Conservation (phyloP, 192 early-diverging fungal genomes). For the Coemansia sp. region DNA sequence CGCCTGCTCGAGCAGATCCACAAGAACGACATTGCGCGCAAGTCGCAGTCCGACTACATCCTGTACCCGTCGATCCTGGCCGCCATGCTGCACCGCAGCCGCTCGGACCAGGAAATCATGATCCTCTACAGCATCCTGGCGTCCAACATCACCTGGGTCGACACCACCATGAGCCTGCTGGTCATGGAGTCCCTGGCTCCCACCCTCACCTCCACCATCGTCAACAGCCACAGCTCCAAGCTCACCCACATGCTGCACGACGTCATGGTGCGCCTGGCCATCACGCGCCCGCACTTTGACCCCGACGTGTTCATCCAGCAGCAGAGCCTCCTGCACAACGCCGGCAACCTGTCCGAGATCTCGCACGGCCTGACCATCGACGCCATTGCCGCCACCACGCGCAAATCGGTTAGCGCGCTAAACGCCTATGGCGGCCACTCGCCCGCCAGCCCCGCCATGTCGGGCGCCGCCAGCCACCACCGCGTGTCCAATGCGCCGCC, state of each 20-base stretch:
- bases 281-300: slow-evolving; percentile 51
- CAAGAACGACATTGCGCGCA: slow-evolving; percentile 38
- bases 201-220: slow-evolving; percentile 26
- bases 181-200: slow-evolving; percentile 51
- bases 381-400: slow-evolving; percentile 34
- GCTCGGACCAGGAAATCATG: slow-evolving; percentile 46
- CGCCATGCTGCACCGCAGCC: slow-evolving; percentile 46
- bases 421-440: background rate
- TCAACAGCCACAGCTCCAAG: slow-evolving; percentile 42
- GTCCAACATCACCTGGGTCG: slow-evolving; percentile 45
- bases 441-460: slow-evolving; percentile 1
- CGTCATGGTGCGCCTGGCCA: slow-evolving; percentile 45
- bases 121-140: slow-evolving; percentile 45
- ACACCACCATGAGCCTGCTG: slow-evolving; percentile 41
- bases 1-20: slow-evolving; percentile 47
- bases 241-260: slow-evolving; percentile 49
- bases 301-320: slow-evolving; percentile 51
- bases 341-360: slow-evolving; percentile 15
- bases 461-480: slow-evolving; percentile 2
- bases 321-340: slow-evolving; percentile 26
- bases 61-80: slow-evolving; percentile 49
- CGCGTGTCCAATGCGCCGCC: slow-evolving; percentile 40
- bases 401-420: slow-evolving; percentile 35
- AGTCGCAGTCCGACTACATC: slow-evolving; percentile 46
- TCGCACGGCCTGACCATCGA: slow-evolving; percentile 37